phyloP scores from a whole-genome alignment of 257 asterid species.

The Nicotiana sylvestris region DNA sequence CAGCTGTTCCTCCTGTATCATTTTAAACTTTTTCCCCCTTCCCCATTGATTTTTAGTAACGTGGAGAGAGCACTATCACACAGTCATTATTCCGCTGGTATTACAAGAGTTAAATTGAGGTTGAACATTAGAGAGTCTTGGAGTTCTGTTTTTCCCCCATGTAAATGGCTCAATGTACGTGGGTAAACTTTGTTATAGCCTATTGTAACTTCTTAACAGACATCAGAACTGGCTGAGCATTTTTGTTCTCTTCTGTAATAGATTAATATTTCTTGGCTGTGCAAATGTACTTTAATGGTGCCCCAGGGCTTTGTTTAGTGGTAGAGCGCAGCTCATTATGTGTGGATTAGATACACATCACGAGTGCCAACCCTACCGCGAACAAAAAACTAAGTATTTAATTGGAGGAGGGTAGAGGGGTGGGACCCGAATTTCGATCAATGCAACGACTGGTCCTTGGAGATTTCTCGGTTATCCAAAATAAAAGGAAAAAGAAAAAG shows the following conservation, averaged over 20 bases:
- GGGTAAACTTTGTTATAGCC: background rate
- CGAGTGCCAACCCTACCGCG: background rate
- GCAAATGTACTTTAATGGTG: background rate
- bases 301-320: background rate
- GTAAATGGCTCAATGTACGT: background rate
- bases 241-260: constrained; percentile 1
- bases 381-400: background rate
- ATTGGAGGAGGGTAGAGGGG: background rate
- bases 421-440: background rate
- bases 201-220: background rate
- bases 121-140: background rate
- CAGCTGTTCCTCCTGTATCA: background rate
- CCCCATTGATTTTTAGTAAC: background rate
- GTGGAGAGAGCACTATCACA: background rate
- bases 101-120: background rate
- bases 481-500: no score
- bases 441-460: background rate
- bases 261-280: background rate
- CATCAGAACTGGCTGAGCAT: background rate
- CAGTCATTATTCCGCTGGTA: background rate
- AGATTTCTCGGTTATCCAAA: background rate
- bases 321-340: background rate
- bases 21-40: background rate
- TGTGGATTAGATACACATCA: background rate
- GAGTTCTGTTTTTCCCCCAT: background rate